Evolutionary conservation across 2,329 filamentous ascomycete species (phyloP), one percentile per base, ranked within the genome.

Genomic region (Cordyceps militaris): DNA sequence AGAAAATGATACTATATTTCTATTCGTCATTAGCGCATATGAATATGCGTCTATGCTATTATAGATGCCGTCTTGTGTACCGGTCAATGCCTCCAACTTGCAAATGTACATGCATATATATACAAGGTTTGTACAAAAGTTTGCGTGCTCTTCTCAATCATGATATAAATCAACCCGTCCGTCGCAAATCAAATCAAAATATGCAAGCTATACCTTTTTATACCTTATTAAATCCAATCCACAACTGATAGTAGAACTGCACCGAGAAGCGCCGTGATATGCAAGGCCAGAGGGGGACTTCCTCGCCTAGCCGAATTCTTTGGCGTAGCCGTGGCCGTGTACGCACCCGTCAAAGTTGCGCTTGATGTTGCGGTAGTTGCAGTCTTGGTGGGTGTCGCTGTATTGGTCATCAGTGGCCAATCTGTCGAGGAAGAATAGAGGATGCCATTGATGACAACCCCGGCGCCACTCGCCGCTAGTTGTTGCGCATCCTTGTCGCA

Each of bases 391-490:
- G 61, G 54, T 11, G 65, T 64, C 8, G 51, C 16, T 6, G 63
- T 62, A 43, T 61, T 42, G 21, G 68, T 67, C 8, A 67, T 65
- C n/a, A 73, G 63, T 4, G 72, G 71, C 72, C 74, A 79, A 58
- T 78, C 75, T 16, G 67, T 69, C 11, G 68, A 66, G 3, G 69
- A 70, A 34, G 65, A 64, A 61, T 80, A 80, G 64, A 83, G 74
- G 21, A 87, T 74, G 8, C 83, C 85, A 61, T 85, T 83, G 62
- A 84, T 77, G 44, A 86, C 76, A 2, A 79, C 73, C 0, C 84
- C 86, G 32, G 79, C 65, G 3, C 77, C 75, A 1, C 70, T 64
- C 48, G 84, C 75, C 59, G 73, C 76, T 26, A 74, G 65, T 4
- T 74, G 72, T 63, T 83, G 73, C 1, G 81, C 76, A 6, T 74